Evolutionary conservation across 2,329 filamentous ascomycete species (phyloP).

Genomic region (Botrytis tulipae): DNA sequence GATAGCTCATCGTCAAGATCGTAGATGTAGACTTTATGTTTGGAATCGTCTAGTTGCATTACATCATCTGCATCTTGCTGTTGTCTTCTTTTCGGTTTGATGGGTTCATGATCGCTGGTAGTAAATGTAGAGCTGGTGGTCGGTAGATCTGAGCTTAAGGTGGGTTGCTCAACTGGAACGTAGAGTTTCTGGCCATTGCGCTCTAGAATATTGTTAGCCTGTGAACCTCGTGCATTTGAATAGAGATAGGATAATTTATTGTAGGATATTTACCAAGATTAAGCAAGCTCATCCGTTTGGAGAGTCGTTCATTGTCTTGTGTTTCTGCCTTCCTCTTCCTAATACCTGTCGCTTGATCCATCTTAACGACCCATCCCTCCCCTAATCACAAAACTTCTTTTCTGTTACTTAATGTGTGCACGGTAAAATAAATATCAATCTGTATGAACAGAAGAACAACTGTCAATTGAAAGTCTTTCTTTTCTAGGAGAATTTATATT

Average conservation of each 20-base stretch:
- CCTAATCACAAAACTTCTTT: slow-evolving; percentile 19
- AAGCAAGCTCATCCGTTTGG: slow-evolving; percentile 78
- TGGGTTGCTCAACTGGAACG: slow-evolving; percentile 58
- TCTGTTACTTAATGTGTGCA: slow-evolving; percentile 14
- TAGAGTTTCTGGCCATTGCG: slow-evolving; percentile 63
- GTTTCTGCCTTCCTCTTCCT: slow-evolving; percentile 59
- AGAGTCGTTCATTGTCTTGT: slow-evolving; percentile 69
- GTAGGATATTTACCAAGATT: slow-evolving; percentile 65
- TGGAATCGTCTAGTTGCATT: slow-evolving; percentile 84
- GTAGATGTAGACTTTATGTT: slow-evolving; percentile 86
- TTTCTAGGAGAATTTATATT: background rate
- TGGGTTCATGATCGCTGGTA: slow-evolving; percentile 26
- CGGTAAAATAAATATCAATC: background rate
- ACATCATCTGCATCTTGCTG: slow-evolving; percentile 48
- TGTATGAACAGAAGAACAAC: background rate
- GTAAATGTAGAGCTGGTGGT: slow-evolving; percentile 18
- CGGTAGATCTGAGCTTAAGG: slow-evolving; percentile 26
- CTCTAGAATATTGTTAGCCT: slow-evolving; percentile 46
- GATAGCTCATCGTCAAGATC: slow-evolving; percentile 86
- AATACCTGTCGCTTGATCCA: slow-evolving; percentile 38
- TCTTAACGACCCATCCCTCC: slow-evolving; percentile 26
- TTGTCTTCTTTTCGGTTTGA: slow-evolving; percentile 26
- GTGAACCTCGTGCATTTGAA: slow-evolving; percentile 9
- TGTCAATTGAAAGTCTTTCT: background rate
- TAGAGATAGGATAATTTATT: slow-evolving; percentile 20